phyloP scores from a whole-genome alignment of 495 filamentous ascomycete species.

The Aspergillus avenaceus region DNA sequence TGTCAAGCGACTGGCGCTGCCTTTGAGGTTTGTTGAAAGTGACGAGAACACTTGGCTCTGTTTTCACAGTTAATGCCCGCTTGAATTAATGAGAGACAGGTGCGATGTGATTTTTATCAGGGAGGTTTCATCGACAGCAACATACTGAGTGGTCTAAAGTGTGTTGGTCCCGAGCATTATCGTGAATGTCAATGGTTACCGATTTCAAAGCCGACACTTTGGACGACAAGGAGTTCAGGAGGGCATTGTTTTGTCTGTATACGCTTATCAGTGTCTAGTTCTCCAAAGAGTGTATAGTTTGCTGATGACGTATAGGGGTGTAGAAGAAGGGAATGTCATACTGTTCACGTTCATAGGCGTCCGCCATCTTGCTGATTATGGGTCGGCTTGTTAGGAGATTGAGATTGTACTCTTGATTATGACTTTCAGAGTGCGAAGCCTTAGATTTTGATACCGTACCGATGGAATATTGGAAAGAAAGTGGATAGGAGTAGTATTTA shows the following conservation, averaged over 20 bases:
- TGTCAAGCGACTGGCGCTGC: constrained; percentile 80
- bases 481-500: background rate
- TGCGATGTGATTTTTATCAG: too few relatives aligned
- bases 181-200: constrained; percentile 99
- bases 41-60: constrained; percentile 63
- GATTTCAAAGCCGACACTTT: constrained; percentile 90
- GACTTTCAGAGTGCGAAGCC: too few relatives aligned
- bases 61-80: background rate
- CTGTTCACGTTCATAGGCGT: constrained; percentile 91
- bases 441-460: background rate
- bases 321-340: constrained; percentile 25
- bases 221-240: constrained; percentile 80
- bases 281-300: too few relatives aligned
- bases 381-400: background rate
- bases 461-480: background rate
- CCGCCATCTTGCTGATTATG: constrained; percentile 62
- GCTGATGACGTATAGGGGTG: background rate
- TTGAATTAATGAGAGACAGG: too few relatives aligned
- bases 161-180: constrained; percentile 81
- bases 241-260: constrained; percentile 84
- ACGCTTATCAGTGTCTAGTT: constrained; percentile 10
- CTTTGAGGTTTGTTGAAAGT: constrained; percentile 61
- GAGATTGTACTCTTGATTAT: background rate
- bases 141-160: constrained; percentile 82
- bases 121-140: constrained; percentile 2